Conservation (phyloP, 768 basidiomycete species). For the Suillus bovinus region DNA sequence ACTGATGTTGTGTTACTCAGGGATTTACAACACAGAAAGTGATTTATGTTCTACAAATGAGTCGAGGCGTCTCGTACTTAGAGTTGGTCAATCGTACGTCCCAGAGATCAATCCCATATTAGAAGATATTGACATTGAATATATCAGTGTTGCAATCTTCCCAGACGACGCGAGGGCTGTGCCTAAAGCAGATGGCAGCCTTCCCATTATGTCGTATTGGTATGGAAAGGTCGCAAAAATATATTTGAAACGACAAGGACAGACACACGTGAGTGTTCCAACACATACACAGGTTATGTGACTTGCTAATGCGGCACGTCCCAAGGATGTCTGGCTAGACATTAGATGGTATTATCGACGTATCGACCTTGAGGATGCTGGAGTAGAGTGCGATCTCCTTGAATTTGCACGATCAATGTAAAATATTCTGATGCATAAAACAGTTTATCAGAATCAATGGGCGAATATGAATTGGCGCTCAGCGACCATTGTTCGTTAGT, state of each 20-base stretch:
- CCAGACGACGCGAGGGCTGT: background rate
- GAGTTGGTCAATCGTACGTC: background rate
- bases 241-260: background rate
- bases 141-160: background rate
- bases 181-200: background rate
- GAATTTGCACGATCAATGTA: too few species aligned
- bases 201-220: background rate
- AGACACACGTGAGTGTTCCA: background rate
- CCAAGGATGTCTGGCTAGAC: background rate
- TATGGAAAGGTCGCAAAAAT: background rate
- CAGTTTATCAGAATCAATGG: background rate
- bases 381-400: background rate
- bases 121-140: too few species aligned
- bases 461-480: background rate
- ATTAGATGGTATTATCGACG: background rate
- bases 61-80: background rate
- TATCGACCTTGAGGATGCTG: background rate
- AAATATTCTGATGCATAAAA: too few species aligned
- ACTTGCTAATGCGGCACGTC: too few species aligned
- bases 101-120: rapidly evolving
- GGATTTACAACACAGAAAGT: background rate
- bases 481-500: background rate
- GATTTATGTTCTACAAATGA: background rate
- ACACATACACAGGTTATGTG: too few species aligned
- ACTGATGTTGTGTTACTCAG: background rate